Evolutionary conservation across 176 grass and related monocot species (phyloP), one percentile per base, ranked within the genome.

Genomic region (Microstegium vimineum): DNA sequence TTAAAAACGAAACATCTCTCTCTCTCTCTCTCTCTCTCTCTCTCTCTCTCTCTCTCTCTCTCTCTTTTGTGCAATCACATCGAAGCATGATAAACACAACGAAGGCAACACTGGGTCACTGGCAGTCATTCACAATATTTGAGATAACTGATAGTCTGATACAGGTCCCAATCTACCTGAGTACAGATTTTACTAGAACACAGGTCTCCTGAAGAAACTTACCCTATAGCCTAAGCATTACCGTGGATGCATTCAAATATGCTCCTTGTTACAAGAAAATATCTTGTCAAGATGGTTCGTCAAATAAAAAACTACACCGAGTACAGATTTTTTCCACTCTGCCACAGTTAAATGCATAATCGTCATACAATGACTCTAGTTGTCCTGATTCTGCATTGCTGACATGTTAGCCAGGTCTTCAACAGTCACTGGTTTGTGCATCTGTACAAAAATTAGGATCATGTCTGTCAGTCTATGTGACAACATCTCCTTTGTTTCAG

Each of bases 391-490:
- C 66, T 74, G 90, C 72, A 27, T 60, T 34, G 69, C 54, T 61
- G 81, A 83, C 36, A 87, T 90, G 34, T 86, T 80, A 78, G 70
- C 79, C 82, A 97, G 63, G 34, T 97, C 91, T 82, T 92, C 91
- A 69, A 82, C 70, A 27, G 87, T 85, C 69, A 97, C 87, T 80
- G 87, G 81, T 47, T 90, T 97, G 80, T 97, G 94, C 91, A 97
- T 86, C 94, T 97, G 91, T 59, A 94, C 14, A 9, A 83, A 20
- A 66, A 43, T 92, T 66, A 92, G 22, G 40, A 59, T 20, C 33
- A 34, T 22, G 25, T 49, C 22, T 4, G 22, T 77, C 35, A 41
- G 3, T 41, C 3, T 61, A 28, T 22, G 27, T 73, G 20, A 23
- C 22, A 27, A 0, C 56, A 32, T 42, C 62, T 28, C 61, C 46